Base-by-base conservation (phyloP, 768 basidiomycete species). In the Amanita thiersii region DNA sequence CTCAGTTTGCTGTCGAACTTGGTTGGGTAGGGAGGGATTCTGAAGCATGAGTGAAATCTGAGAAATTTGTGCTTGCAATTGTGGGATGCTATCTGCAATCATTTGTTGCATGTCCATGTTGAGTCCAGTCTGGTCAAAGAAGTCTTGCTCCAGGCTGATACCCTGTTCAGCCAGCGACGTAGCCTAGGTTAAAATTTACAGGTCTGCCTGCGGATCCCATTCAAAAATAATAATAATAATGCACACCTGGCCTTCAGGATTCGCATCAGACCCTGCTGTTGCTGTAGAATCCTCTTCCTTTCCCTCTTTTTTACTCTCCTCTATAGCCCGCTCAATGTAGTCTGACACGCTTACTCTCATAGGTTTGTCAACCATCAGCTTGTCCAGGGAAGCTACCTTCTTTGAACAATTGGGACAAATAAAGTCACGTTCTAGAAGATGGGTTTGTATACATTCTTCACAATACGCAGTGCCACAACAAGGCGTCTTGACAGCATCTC, bases 371-470 rank as follows among this genome's bases (percentile, higher is more conserved):
- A 76, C 58, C 43, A 77, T 60, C 37, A 98, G 70, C 61, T 88
- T 88, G 68, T 96, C 92, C 53, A 98, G 65, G 25, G 86, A 91
- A 2, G 82, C 73, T 46, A 98, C 78, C 65, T 86, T 91, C 62
- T 83, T 82, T 48, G 78, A 73, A 61, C 96, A 98, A 50, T 81
- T 79, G 5, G 90, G 93, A 63, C 94, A 98, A 44, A 84, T 66
- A 61, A 98, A 98, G 66, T 96, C 92, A 62, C 88, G 80, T 60
- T 98, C 94, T 49, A 94, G 75, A 38, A 99, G 70, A 62, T 93
- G 75, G 31, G 87, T 91, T 60, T 93, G 87, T 48, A 99, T 87
- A 65, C 94, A 97, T 60, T 98, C 94, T 63, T 98, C 93, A 71
- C 94, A 97, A 63, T 87, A 99, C 9, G 75, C 55, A 30, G 82